These are phyloP conservation scores for Thecamonas trahens DNA, from an alignment of 78 protist genomes.

Conservation along the genomic window DNA sequence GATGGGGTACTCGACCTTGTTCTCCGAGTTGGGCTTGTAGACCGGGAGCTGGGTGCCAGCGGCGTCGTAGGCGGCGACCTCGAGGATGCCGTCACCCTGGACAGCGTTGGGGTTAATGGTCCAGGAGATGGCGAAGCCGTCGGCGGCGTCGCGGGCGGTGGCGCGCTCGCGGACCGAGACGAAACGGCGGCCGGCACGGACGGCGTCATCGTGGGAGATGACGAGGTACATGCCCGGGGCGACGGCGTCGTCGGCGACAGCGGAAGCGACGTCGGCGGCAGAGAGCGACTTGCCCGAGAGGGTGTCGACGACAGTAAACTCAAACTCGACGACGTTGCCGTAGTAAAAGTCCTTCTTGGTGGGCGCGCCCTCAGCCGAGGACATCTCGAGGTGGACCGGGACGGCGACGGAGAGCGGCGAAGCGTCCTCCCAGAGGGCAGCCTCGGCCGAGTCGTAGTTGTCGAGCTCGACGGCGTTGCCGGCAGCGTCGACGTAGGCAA, in stretches of 20 bases:
- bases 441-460: background rate
- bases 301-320: background rate
- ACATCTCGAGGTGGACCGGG: background rate
- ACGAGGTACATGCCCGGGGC: background rate
- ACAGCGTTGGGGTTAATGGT: background rate
- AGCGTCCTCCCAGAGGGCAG: background rate
- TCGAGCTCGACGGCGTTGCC: background rate
- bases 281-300: background rate
- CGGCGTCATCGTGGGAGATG: background rate
- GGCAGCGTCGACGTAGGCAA: background rate
- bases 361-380: background rate
- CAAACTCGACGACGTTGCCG: background rate
- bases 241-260: no score
- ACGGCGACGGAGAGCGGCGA: background rate
- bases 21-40: background rate
- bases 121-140: background rate
- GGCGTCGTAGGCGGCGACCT: background rate
- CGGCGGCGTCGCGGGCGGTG: background rate
- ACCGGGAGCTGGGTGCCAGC: background rate
- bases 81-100: background rate
- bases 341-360: no score
- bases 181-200: background rate
- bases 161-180: background rate
- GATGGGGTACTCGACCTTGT: background rate
- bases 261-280: no score